Percentiles rank a stretch among this genome's conserved stretches.
phyloP scores from a whole-genome alignment of 352 stramenopile species.

The Phytophthora syringae region DNA sequence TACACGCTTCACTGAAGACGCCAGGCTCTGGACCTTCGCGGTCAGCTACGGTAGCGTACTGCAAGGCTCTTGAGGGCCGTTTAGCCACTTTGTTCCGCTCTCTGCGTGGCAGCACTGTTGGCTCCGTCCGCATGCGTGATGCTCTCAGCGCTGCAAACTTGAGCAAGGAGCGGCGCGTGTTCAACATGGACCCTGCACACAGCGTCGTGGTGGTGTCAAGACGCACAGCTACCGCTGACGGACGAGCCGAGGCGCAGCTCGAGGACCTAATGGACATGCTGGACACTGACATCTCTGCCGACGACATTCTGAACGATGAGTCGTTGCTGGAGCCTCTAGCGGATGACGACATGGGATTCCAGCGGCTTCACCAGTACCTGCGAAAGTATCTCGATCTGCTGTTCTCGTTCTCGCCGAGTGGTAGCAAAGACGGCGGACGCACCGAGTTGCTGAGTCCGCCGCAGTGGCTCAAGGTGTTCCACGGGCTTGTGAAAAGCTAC shows the following conservation, averaged over 20 bases:
- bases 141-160: slow-evolving; percentile 55
- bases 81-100: slow-evolving; percentile 62
- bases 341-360: slow-evolving; percentile 66
- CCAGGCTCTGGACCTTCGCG: slow-evolving; percentile 37
- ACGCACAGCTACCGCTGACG: slow-evolving; percentile 33
- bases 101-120: slow-evolving; percentile 57
- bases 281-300: slow-evolving; percentile 34
- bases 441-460: slow-evolving; percentile 60
- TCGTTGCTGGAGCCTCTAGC: slow-evolving; percentile 52
- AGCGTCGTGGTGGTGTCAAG: slow-evolving; percentile 67
- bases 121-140: slow-evolving; percentile 62
- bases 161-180: slow-evolving; percentile 72
- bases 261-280: slow-evolving; percentile 51
- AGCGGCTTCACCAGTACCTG: slow-evolving; percentile 61
- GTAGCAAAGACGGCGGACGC: slow-evolving; percentile 46
- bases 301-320: slow-evolving; percentile 24
- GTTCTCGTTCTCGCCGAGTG: slow-evolving; percentile 35
- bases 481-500: slow-evolving; percentile 62
- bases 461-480: slow-evolving; percentile 74
- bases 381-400: slow-evolving; percentile 69
- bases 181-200: slow-evolving; percentile 74
- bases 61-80: slow-evolving; percentile 64
- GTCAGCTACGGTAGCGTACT: slow-evolving; percentile 59
- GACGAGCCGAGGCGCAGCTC: slow-evolving; percentile 45
- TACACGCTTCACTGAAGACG: slow-evolving; percentile 38